These are phyloP conservation scores for Phytopythium delawarense DNA, from an alignment of 352 stramenopile genomes.

Conservation along the genomic window DNA sequence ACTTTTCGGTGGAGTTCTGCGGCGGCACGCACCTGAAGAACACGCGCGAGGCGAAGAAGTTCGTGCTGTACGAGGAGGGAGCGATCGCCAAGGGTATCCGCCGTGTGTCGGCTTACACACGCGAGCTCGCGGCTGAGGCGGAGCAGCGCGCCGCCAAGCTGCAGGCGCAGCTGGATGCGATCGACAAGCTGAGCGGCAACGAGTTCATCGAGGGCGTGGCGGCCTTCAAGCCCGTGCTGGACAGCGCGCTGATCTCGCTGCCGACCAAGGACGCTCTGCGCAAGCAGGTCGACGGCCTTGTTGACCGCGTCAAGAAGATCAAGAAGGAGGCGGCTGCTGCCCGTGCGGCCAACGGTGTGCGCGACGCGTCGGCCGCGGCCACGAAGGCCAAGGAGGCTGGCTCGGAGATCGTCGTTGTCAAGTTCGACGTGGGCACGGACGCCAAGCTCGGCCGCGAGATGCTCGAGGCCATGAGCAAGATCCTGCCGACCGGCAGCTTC, in stretches of 20 bases:
- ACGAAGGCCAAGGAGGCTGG: conserved; percentile 54
- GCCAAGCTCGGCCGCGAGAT: conserved; percentile 94
- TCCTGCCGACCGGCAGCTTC: conserved; percentile 84
- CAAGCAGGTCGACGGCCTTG: conserved; percentile 68
- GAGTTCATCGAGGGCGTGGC: conserved; percentile 89
- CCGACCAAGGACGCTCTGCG: conserved; percentile 86
- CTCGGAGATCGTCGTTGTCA: conserved; percentile 81
- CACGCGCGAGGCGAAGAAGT: conserved; percentile 48
- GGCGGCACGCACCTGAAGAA: conserved; percentile 67
- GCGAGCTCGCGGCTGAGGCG: conserved; percentile 50
- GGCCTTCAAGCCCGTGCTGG: conserved; percentile 88
- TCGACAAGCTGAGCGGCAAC: conserved; percentile 60
- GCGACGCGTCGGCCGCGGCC: conserved; percentile 46
- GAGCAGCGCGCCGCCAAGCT: conserved; percentile 58
- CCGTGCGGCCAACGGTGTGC: conserved; percentile 68
- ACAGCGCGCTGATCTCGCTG: conserved; percentile 86
- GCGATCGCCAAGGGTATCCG: conserved; percentile 75
- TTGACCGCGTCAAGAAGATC: conserved; percentile 79
- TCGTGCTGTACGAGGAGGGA: conserved; percentile 68
- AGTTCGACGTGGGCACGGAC: conserved; percentile 92
- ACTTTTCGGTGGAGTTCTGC: conserved; percentile 82
- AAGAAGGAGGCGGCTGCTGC: conserved; percentile 69
- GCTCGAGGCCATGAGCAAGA: conserved; percentile 86
- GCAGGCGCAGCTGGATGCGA: conserved; percentile 67
- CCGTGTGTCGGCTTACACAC: conserved; percentile 60